Percentiles rank a stretch among this genome's conserved stretches.
These are phyloP conservation scores for Saposhnikovia divaricata DNA, from an alignment of 129 eudicot species.

Conservation along the genomic window DNA sequence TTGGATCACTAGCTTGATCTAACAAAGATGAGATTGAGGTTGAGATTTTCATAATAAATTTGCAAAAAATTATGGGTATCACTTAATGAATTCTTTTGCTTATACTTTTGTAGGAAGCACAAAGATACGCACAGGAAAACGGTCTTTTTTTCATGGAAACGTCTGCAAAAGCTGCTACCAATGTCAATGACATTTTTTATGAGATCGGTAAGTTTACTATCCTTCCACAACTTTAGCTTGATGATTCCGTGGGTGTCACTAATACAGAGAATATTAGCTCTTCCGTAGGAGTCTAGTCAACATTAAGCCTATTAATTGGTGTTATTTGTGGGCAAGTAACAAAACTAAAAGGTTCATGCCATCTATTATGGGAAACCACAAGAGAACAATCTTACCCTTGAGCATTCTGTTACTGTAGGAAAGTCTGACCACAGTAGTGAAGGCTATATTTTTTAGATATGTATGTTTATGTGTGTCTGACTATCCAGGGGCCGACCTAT, in stretches of 20 bases:
- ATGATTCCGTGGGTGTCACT: background rate
- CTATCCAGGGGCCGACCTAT: background rate
- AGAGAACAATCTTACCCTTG: background rate
- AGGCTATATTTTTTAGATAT: background rate
- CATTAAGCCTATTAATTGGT: background rate
- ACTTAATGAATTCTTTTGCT: background rate
- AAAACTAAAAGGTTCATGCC: background rate
- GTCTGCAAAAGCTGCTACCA: slow-evolving; percentile 38
- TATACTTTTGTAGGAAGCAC: slow-evolving; percentile 27
- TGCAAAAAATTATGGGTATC: background rate
- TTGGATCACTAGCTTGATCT: background rate
- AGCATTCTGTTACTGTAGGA: background rate
- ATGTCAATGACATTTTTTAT: slow-evolving; percentile 35
- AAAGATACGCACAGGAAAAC: slow-evolving; percentile 30
- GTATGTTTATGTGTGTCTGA: background rate
- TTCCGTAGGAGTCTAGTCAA: background rate
- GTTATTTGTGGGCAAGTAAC: background rate
- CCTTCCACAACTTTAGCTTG: background rate
- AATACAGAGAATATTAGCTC: background rate
- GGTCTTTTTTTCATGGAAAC: slow-evolving; percentile 44
- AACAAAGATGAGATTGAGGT: background rate
- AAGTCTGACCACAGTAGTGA: background rate
- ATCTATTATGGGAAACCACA: background rate
- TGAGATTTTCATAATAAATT: too few relatives aligned
- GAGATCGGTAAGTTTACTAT: slow-evolving; percentile 29